Evolutionary conservation across 768 basidiomycete genomes (phyloP), one percentile per base, ranked within the genome.

Genomic region (Panaeolus papilionaceus): DNA sequence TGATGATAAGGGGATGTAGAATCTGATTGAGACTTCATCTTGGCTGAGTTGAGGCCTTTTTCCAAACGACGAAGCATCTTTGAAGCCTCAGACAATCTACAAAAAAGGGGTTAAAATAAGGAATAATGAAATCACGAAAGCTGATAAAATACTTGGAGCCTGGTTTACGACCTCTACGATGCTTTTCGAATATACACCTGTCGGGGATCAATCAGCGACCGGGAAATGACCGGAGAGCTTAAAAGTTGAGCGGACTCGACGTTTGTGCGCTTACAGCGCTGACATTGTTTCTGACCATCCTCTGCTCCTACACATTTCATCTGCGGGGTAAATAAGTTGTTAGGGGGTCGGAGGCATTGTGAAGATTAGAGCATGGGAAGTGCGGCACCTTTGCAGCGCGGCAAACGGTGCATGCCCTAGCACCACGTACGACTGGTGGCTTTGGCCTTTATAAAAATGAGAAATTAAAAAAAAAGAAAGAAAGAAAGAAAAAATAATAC

Each of bases 261-360:
- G 70, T 90, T 90, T 39, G 92, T 89, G 67, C 93, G 90, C 75
- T 88, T 90, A 80, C 93, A 95, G 63, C 93, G 90, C 76, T 95
- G 92, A 76, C 93, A 95, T 38, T 86, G 88, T 72, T 88, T 89
- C 69, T 88, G 84, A 67, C 93, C 92, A 73, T 95, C 93, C 76
- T 95, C 93, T 62, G 94, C 91, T 54, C 92, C 93, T 67, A 95
- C 93, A 73, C 93, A 95, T 78, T 94, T 94, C 93, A 95, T 95
- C 93, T 95, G 23, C 9, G 71, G 51, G 71, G 51, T 63, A 62
- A 40, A 64, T 54, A 61, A 28, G 28, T 33, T 4, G 54, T 58
- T 58, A 78, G 65, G 62, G 44, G 65, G 76, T 68, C 62, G 70
- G 72, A 64, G 67, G 70, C 65, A 62, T 58, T 70, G 64, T 66